Evolutionary conservation across 2,329 filamentous ascomycete species (phyloP), one percentile per base, ranked within the genome.

Genomic region (Calonectria crousiana): DNA sequence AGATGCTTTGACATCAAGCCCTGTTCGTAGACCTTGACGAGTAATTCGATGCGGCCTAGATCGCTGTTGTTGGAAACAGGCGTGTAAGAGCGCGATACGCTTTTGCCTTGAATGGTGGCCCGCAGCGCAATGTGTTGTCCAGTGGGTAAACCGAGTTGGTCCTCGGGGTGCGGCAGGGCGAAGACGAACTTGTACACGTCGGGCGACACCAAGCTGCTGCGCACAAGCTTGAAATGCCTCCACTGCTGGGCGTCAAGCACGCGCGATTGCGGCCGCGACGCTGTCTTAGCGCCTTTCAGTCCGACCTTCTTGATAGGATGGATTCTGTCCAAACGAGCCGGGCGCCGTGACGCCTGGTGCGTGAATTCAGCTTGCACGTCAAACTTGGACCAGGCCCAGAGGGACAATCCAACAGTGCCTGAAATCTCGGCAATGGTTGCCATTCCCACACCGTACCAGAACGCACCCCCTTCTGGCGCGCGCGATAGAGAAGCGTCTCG

Each of bases 61-160:
- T 60, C 56, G 34, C 56, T 60, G 30, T 60, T 60, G 23, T 60
- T 60, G 56, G 56, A 60, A 26, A 60, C 28, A 0, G 56, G 56
- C 6, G 56, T 60, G 34, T 60, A 60, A 26, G 56, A 60, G 6
- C 56, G 56, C 0, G 56, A 60, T 2, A 60, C 56, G 16, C 32
- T 60, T 36, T 60, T 60, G n/a, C 56, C 56, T 60, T 60, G 32
- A n/a, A 60, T 60, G 20, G 38, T 34, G 34, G 56, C 56, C 13
- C 56, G 56, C n/a, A 60, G 56, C 9, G 56, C 56, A 38, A 60
- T 60, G n/a, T 60, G 56, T 23, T 60, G 56, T 60, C 56, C 56
- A 6, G 56, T 60, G 5, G 56, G 56, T 9, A 60, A 14, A 18
- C 56, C 56, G 26, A 60, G 34, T 16, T 36, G 56, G 34, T 60